phyloP scores from a whole-genome alignment of 352 stramenopile species.

The Nothophytophthora sp. region DNA sequence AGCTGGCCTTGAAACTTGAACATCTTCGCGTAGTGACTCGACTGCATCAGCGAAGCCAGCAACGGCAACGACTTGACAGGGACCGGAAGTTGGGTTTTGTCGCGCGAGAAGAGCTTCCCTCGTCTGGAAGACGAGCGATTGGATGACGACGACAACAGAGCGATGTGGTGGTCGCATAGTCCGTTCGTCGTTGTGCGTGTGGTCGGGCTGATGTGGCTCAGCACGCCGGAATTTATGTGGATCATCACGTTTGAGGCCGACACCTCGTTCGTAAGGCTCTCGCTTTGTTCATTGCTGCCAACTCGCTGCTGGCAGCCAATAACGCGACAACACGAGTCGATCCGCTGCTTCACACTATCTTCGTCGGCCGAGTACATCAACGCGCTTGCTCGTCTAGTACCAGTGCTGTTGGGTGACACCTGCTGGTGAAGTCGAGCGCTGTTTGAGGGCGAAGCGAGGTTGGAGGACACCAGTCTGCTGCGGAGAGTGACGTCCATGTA shows the following conservation, averaged over 20 bases:
- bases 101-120: constrained; percentile 19
- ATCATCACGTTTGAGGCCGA: constrained; percentile 28
- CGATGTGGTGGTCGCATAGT: constrained; percentile 37
- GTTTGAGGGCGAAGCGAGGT: not conserved
- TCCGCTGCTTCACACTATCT: constrained; percentile 35
- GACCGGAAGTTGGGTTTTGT: constrained; percentile 28
- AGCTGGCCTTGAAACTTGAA: constrained; percentile 63
- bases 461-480: constrained; percentile 17
- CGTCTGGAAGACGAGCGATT: constrained; percentile 37
- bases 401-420: not conserved
- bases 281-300: constrained; percentile 13
- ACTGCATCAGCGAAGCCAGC: constrained; percentile 33
- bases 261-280: constrained; percentile 9
- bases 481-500: constrained; percentile 43
- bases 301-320: constrained; percentile 43
- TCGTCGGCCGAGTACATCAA: constrained; percentile 45
- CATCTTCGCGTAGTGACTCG: constrained; percentile 47
- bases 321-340: constrained; percentile 48
- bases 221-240: constrained; percentile 11
- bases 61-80: constrained; percentile 12
- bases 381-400: constrained; percentile 14
- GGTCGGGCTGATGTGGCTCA: constrained; percentile 11
- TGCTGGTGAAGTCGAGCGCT: not conserved
- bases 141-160: constrained; percentile 17
- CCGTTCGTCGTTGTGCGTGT: constrained; percentile 11